These are phyloP conservation scores for Gossypium trilobum DNA, from an alignment of 441 rosid genomes.

Conservation along the genomic window DNA sequence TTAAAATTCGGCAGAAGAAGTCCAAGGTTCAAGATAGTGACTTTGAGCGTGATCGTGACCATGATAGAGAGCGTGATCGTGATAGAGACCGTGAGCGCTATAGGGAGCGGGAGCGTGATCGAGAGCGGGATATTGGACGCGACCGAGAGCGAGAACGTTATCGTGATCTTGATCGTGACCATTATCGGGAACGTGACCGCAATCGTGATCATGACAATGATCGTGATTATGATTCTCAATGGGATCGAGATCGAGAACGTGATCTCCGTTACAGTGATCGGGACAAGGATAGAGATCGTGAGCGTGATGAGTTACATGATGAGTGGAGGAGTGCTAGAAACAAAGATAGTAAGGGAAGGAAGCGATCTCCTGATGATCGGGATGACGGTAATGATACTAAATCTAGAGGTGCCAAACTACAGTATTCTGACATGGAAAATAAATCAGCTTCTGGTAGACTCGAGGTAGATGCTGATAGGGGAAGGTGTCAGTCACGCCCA, in stretches of 20 bases:
- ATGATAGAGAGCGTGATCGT: constrained; percentile 33
- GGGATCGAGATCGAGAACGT: constrained; percentile 28
- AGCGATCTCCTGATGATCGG: constrained; percentile 63
- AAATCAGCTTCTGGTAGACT: constrained; percentile 41
- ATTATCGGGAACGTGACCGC: constrained; percentile 17
- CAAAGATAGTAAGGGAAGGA: constrained; percentile 59
- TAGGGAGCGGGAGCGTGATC: constrained; percentile 19
- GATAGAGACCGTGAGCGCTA: constrained; percentile 40
- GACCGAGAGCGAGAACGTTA: constrained; percentile 38
- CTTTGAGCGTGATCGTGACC: constrained; percentile 28
- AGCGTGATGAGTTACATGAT: constrained; percentile 39
- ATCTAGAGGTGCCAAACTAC: constrained; percentile 33
- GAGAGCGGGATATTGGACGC: constrained; percentile 30
- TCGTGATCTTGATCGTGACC: constrained; percentile 29
- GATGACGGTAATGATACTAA: constrained; percentile 48
- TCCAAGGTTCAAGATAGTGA: constrained; percentile 49
- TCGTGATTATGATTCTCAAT: constrained; percentile 30
- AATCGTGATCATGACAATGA: constrained; percentile 31
- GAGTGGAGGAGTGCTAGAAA: constrained; percentile 43
- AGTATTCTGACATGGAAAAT: constrained; percentile 35
- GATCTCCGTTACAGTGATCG: constrained; percentile 25
- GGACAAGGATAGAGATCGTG: constrained; percentile 36
- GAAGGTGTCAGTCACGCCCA: constrained; percentile 58
- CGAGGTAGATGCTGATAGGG: constrained; percentile 56
- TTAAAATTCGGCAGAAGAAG: constrained; percentile 43